Base-by-base conservation (phyloP, 1,284 basidiomycete genomes). In the Cutaneotrichosporon sp. region DNA sequence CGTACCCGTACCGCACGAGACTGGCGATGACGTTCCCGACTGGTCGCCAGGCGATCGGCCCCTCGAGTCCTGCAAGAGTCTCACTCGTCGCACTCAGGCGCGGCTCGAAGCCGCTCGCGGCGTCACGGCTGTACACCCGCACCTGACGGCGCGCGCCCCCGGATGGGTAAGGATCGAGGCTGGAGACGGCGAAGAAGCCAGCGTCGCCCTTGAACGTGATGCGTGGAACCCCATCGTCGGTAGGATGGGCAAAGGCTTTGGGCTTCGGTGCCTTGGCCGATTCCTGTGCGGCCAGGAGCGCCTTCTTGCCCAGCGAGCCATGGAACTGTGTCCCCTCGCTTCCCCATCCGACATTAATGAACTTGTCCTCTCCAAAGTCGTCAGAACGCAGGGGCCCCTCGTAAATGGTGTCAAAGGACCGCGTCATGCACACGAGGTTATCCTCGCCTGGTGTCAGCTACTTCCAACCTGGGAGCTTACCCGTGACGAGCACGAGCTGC, bases 321-420 rank as follows among this genome's bases (percentile, higher is more conserved):
- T 98, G 95, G 77, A 99, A 99, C 76, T 99, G 97, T 0, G 97
- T 99, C 72, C 90, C 86, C 75, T 96, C 97, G 5, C 91, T 92
- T 34, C 97, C 97, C 97, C 97, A 99, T 10, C 97, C 97, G 61
- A 98, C 91, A 71, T 95, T 92, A 72, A 97, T 92, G 7, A 91
- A 92, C 47, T 88, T 86, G 76, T 93, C 93, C 84, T 94, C 88
- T 51, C 96, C 96, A 69, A 94, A 95, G 50, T 91, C 90, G 46
- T 84, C 77, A 0, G 88, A 86, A 63, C 89, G 85, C 1, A 97
- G 80, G 0, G 87, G 85, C 13, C 83, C 82, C 76, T 98, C 96
- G 40, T 87, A 89, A 26, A 97, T 83, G 8, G 94, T 88, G 69
- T 97, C 93, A 73, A 97, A 96, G 9, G 88, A 87, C 10, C 88